Conservation (phyloP, 2,329 filamentous ascomycete genomes). For the Endothia cerciana region DNA sequence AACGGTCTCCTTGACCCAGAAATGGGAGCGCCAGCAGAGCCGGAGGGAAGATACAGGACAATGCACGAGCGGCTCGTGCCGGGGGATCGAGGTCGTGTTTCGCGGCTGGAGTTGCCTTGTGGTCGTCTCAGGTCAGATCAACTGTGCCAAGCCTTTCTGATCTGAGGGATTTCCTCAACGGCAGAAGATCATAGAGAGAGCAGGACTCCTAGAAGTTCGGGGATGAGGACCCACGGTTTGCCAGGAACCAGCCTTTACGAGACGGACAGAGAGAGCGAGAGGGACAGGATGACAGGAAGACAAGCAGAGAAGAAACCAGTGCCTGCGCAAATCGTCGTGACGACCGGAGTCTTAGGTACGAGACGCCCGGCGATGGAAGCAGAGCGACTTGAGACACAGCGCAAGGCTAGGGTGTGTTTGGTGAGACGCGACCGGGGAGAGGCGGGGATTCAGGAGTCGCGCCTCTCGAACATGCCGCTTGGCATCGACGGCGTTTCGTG, state of each 20-base stretch:
- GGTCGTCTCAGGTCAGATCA: conserved; percentile 6
- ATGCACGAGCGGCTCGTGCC: not conserved
- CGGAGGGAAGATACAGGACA: not conserved
- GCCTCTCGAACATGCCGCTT: not conserved
- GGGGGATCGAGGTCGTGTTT: not conserved
- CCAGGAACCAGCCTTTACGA: conserved; percentile 4
- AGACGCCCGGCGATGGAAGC: conserved; percentile 26
- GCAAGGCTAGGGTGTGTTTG: conserved; percentile 23
- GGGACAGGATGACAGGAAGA: not conserved
- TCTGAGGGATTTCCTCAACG: conserved; percentile 10
- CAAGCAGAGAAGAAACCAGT: not conserved
- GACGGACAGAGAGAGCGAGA: not conserved
- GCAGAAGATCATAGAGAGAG: conserved; percentile 15
- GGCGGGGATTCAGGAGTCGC: conserved; percentile 4
- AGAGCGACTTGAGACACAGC: conserved; percentile 24
- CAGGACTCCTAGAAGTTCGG: not conserved
- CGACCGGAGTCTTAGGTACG: not conserved
- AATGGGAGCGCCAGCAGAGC: too few species aligned
- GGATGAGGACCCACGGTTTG: not conserved
- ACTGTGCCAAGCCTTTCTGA: conserved; percentile 19
- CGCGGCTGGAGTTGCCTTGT: conserved; percentile 14
- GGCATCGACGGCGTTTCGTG: conserved; percentile 2
- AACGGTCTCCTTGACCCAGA: not conserved
- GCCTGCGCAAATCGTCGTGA: not conserved
- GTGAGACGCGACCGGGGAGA: not conserved